Evolutionary conservation across 192 early-diverging fungal species (phyloP).

Genomic region (Glomus cerebriforme): DNA sequence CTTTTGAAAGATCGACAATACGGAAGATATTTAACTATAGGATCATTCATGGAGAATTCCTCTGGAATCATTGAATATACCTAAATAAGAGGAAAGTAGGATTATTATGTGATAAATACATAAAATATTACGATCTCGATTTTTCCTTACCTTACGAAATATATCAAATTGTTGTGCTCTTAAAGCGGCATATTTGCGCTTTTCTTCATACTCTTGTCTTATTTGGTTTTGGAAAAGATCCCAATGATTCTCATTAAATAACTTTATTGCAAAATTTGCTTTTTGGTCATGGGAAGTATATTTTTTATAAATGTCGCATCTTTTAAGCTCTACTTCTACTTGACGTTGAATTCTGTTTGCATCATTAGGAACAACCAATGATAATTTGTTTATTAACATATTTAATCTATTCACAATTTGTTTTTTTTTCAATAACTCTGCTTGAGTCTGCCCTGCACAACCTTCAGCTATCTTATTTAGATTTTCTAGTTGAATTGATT

Average conservation of each 20-base stretch:
- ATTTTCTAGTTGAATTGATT: not conserved
- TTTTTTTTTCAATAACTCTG: not conserved
- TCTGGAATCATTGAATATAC: conserved; percentile 5
- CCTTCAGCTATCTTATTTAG: not conserved
- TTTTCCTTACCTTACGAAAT: not conserved
- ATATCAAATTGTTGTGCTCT: conserved; percentile 5
- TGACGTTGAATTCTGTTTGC: not conserved
- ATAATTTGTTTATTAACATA: not conserved
- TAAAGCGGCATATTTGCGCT: not conserved
- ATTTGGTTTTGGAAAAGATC: not conserved
- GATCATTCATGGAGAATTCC: not conserved
- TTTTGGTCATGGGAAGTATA: not conserved
- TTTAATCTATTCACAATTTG: not conserved
- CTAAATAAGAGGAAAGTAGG: not conserved
- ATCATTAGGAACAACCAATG: conserved; percentile 10
- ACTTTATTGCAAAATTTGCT: not conserved
- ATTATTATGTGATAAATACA: not conserved
- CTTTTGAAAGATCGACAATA: conserved; percentile 13
- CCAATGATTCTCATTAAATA: conserved; percentile 15
- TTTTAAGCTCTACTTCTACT: conserved; percentile 1
- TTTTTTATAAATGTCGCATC: conserved; percentile 15
- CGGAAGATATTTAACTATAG: not conserved
- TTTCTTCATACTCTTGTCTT: conserved; percentile 1
- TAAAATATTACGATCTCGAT: not conserved
- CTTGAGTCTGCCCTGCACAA: not conserved